Evolutionary conservation across 2,329 filamentous ascomycete species (phyloP), one percentile per base, ranked within the genome.

Genomic region (Pseudocercospora macadamiae): DNA sequence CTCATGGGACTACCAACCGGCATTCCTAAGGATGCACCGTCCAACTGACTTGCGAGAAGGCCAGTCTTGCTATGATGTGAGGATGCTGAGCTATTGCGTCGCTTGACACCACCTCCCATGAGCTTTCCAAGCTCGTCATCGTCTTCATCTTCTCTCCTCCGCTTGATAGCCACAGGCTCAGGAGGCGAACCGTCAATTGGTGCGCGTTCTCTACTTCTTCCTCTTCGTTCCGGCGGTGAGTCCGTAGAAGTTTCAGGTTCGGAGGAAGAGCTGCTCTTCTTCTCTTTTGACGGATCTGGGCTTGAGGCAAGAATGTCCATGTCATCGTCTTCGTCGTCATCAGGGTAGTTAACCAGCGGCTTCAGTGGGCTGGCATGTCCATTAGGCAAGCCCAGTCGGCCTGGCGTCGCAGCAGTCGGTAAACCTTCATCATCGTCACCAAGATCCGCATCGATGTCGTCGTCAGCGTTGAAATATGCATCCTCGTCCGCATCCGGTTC

Each of bases 51-150:
- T 28, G 66, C 68, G 16, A 64, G 54, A 21, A 64, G 55, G 61
- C 62, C 48, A 34, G 63, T 64, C 26, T 68, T 64, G 30, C 61
- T 64, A 26, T 60, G 60, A 21, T 66, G 56, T 4, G 66, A 67
- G 1, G 64, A 60, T 25, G 54, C 66, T 28, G 66, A 70, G 49
- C 68, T 77, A 54, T 76, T 80, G 26, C 80, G 73, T 58, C 80
- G 77, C 53, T 78, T 77, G 10, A 71, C 71, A 48, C 71, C 69
- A 34, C 61, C 55, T 14, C 65, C 64, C 64, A 90, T 86, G 67
- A 97, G 82, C 75, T 95, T 96, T 55, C 87, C 87, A n/a, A 97
- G 78, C 70, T 93, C 91, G 64, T 97, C 93, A 62, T 96, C 91
- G 62, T 96, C 58, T 10, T 55, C 91, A 57, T 97, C 93, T 71